Base-by-base conservation (phyloP, 2,329 filamentous ascomycete genomes). In the Pseudocercospora musae region DNA sequence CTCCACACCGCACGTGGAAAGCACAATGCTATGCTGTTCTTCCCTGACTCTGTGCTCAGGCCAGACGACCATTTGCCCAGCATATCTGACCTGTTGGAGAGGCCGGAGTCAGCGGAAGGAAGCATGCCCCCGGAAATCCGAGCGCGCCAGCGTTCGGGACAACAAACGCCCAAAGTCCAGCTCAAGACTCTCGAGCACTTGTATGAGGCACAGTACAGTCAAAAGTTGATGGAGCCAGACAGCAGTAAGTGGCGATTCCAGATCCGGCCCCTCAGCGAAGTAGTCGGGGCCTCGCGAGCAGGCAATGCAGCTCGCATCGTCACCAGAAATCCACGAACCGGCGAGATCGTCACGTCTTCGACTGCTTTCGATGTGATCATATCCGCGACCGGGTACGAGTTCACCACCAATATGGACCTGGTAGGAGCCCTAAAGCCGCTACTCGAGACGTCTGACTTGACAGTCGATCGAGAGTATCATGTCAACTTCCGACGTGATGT, bases 201-300 rank as follows among this genome's bases (percentile, higher is more conserved):
- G 4, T 72, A 71, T 55, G 63, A 67, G 40, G 60, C 64, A 2
- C 65, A 68, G 21, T 72, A 72, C 62, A 61, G 64, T 6, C 69
- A 71, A 44, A 68, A 66, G 27, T 61, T 71, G 25, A 48, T 55
- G 10, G 46, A 68, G 15, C 61, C 56, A 8, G 60, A 71, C 59
- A 50, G 64, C 15, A 60, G 31, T 5, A 60, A 67, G 59, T 67
- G 66, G 62, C 65, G 69, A 29, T 70, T 70, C 54, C 62, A 62
- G 58, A 61, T 70, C 52, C 50, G 49, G 18, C 49, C 63, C 10
- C 49, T 64, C 29, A 67, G 61, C 29, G 54, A 63, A 31, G 57
- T 71, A 20, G 63, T 66, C 29, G 62, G 56, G 2, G 57, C 65
- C 3, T 59, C 60, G 52, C 52, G 48, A 7, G 52, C 62, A n/a